Base-by-base conservation (phyloP, 495 filamentous ascomycete genomes). In the Astrocystis sublimbata region DNA sequence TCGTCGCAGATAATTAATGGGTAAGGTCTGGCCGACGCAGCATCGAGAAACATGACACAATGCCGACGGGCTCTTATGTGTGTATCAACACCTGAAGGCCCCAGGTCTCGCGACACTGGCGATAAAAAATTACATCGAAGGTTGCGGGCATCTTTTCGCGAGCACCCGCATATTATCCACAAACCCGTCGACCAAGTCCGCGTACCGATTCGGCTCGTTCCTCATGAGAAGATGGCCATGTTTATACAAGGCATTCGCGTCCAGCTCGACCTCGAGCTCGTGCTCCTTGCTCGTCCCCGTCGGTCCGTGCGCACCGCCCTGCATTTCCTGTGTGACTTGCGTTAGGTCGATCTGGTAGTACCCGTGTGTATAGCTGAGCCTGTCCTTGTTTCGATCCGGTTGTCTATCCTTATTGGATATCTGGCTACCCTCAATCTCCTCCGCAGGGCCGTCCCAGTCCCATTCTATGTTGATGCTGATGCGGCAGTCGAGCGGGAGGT, bases 391-490 rank as follows among this genome's bases (percentile, higher is more conserved):
- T 8, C 93, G 85, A 59, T 89, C 85, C 3, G 84, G 81, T 8
- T 70, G 66, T 6, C 79, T 75, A 55, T 82, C 79, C 6, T 76
- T 73, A 42, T 73, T 73, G 4, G 74, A 66, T 15, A 72, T 61
- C 38, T 71, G 68, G 23, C 58, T 62, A 69, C 71, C 62, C 47
- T 80, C 74, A 1, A 91, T 75, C 46, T 84, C 77, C 57, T 81
- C 73, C 10, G 88, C 64, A 15, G 90, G 80, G 1, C 91, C 89
- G n/a, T 87, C 82, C 75, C 87, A 93, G 49, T 86, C 84, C 85
- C 92, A 92, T 83, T 98, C 93, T 6, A 97, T 79, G 67, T 93
- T 96, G 65, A 97, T 84, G 64, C 90, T 93, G 63, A 98, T 86
- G 21, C 93, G 87, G 78, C 89, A 96, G 72, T 97, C 93, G 43